A percentile compares a stretch with the other conserved stretches of the same genome.
Evolutionary conservation across 2,329 filamentous ascomycete genomes (phyloP).

Genomic region (Pyrenophora tritici-repentis): DNA sequence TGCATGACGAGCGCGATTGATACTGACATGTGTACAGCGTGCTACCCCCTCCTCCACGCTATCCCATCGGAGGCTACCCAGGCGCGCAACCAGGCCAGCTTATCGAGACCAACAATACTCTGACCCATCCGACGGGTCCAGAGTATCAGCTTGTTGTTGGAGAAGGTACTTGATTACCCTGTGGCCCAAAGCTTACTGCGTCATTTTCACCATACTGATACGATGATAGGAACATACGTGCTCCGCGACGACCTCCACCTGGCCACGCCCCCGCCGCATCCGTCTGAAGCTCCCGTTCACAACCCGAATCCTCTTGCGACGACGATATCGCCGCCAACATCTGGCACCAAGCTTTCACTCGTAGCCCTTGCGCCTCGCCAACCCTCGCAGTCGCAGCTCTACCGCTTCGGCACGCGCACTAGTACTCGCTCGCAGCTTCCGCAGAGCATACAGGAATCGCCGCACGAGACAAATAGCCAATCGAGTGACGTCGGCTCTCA

Average conservation of each 20-base stretch:
- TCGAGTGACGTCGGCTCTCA: conserved; percentile 53
- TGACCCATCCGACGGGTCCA: conserved; percentile 77
- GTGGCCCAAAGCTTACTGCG: not conserved
- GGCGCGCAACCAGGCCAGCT: conserved; percentile 74
- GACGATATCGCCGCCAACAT: conserved; percentile 78
- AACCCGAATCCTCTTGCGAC: conserved; percentile 93
- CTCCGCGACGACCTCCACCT: conserved; percentile 90
- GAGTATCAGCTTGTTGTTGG: conserved; percentile 91
- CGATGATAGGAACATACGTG: conserved; percentile 75
- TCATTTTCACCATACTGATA: conserved; percentile 22
- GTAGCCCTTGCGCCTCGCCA: conserved; percentile 67
- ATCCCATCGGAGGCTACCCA: conserved; percentile 76
- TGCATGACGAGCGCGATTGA: conserved; percentile 33
- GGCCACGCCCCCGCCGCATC: conserved; percentile 92
- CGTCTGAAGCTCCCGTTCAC: conserved; percentile 83
- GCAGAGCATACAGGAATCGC: conserved; percentile 54
- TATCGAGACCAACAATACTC: conserved; percentile 91
- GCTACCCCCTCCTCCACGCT: conserved; percentile 82
- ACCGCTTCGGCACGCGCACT: conserved; percentile 48
- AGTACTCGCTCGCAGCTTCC: conserved; percentile 51
- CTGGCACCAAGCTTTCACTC: conserved; percentile 83
- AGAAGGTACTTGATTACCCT: conserved; percentile 67
- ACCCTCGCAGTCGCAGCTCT: conserved; percentile 50
- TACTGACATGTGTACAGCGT: conserved; percentile 54
- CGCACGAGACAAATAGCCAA: conserved; percentile 51